Conservation (phyloP, 2,329 filamentous ascomycete species). For the Scedosporium boydii region DNA sequence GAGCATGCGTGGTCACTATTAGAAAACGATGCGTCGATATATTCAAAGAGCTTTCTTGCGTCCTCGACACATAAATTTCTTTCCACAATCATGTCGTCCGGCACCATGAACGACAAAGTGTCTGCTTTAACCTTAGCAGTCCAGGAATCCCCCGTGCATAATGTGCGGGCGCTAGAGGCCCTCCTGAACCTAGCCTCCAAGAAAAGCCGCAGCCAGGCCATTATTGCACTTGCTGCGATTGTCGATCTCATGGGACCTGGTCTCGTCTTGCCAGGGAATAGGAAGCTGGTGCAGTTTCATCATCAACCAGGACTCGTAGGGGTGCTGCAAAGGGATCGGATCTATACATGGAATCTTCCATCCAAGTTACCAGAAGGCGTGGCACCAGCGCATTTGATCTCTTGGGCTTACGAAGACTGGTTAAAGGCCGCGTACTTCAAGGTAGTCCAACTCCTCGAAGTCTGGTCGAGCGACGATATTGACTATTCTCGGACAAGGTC, state of each 20-base stretch:
- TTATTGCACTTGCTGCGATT: constrained; percentile 83
- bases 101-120: constrained; percentile 93
- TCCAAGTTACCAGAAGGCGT: constrained; percentile 65
- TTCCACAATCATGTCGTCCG: constrained; percentile 91
- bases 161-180: constrained; percentile 78
- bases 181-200: constrained; percentile 79
- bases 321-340: constrained; percentile 53
- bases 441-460: constrained; percentile 80
- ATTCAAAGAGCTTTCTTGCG: constrained; percentile 62
- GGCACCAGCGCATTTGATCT: constrained; percentile 67
- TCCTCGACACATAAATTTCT: constrained; percentile 93
- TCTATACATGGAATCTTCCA: constrained; percentile 53
- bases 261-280: constrained; percentile 69
- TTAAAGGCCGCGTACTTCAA: constrained; percentile 91
- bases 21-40: constrained; percentile 67
- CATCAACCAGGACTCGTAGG: constrained; percentile 69
- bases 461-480: constrained; percentile 91
- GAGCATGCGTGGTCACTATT: constrained; percentile 66
- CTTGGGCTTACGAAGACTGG: constrained; percentile 93
- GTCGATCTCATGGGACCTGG: constrained; percentile 93
- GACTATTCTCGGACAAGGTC: constrained; percentile 84
- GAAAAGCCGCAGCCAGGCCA: constrained; percentile 83
- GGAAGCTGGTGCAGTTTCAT: constrained; percentile 71
- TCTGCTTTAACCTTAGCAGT: constrained; percentile 89
- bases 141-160: constrained; percentile 94